Conservation (phyloP, 345 rosid species). For the Hibiscus syriacus region DNA sequence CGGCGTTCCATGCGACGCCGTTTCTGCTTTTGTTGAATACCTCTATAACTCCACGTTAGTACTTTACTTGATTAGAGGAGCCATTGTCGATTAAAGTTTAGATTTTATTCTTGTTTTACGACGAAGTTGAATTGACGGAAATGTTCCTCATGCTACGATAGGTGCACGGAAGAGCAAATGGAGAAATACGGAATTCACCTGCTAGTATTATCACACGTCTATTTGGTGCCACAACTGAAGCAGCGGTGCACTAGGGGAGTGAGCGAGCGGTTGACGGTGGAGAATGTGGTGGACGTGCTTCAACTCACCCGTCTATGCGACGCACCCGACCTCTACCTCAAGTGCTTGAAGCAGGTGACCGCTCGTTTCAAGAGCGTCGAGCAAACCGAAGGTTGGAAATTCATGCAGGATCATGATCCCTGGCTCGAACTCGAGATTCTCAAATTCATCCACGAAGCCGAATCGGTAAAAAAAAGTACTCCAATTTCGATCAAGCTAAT, state of each 20-base stretch:
- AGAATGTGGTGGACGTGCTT: constrained; percentile 69
- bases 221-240: constrained; percentile 59
- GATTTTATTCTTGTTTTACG: background rate
- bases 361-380: constrained; percentile 45
- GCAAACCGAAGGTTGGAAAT: constrained; percentile 74
- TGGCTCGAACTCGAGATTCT: constrained; percentile 70
- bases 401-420: constrained; percentile 68
- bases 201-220: constrained; percentile 69
- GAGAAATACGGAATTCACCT: constrained; percentile 68
- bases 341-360: constrained; percentile 46
- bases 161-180: constrained; percentile 59
- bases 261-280: constrained; percentile 39
- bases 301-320: constrained; percentile 76
- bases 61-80: background rate
- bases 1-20: constrained; percentile 84
- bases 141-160: constrained; percentile 11
- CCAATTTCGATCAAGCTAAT: no score
- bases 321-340: constrained; percentile 62
- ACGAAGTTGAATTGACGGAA: constrained; percentile 7
- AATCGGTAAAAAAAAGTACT: constrained; percentile 56
- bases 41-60: constrained; percentile 57
- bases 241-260: constrained; percentile 51
- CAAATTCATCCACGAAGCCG: constrained; percentile 67
- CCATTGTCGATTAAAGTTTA: background rate
- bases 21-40: constrained; percentile 50